Conservation (phyloP, 108 stramenopile genomes). For the Cyclotella cryptica region DNA sequence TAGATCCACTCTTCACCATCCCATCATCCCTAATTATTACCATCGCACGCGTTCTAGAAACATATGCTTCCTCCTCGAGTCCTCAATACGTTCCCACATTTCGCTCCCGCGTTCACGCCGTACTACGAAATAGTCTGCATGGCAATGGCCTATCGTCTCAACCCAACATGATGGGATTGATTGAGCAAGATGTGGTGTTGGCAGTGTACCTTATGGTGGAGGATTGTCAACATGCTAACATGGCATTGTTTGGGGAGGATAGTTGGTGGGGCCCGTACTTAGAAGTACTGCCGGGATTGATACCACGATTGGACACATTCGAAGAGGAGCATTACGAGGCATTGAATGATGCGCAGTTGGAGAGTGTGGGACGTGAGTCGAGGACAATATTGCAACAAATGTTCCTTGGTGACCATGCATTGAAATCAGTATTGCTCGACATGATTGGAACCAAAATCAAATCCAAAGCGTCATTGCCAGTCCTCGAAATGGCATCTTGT, state of each 20-base stretch:
- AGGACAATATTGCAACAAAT: conserved; percentile 22
- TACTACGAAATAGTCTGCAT: conserved; percentile 6
- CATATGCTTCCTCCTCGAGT: conserved; percentile 28
- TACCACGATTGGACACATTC: conserved; percentile 59
- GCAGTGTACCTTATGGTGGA: conserved; percentile 51
- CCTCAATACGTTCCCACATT: conserved; percentile 9
- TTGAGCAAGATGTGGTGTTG: conserved; percentile 51
- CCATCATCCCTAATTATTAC: conserved; percentile 48
- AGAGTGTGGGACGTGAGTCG: conserved; percentile 27
- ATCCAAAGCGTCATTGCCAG: neutral
- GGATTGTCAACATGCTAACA: conserved; percentile 35
- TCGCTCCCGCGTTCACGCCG: neutral
- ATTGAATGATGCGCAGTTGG: conserved; percentile 38
- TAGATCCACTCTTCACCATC: conserved; percentile 51
- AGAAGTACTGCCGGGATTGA: conserved; percentile 36
- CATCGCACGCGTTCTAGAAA: conserved; percentile 36
- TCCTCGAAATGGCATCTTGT: conserved; percentile 26
- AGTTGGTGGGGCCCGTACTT: conserved; percentile 46
- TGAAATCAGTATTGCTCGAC: conserved; percentile 26
- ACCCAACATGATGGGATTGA: conserved; percentile 38
- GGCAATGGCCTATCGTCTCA: neutral
- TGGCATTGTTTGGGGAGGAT: neutral
- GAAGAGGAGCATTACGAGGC: conserved; percentile 33
- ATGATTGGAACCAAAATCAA: conserved; percentile 30
- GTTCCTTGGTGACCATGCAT: conserved; percentile 8